phyloP scores from a whole-genome alignment of 495 filamentous ascomycete genomes.

The Penicillium maclennaniae region DNA sequence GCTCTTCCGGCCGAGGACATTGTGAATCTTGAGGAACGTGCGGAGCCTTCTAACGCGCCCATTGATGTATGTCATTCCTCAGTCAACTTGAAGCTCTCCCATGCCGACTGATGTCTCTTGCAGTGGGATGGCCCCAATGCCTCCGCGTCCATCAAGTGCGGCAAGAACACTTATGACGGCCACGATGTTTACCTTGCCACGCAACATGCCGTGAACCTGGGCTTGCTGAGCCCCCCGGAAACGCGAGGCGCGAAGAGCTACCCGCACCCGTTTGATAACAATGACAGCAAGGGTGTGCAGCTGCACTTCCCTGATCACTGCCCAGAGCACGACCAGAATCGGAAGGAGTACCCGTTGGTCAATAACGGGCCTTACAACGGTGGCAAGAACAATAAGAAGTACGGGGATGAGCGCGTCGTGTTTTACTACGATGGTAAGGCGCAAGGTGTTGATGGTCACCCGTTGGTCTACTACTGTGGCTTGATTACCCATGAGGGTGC shows the following conservation, averaged over 20 bases:
- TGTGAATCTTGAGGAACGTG: too few relatives aligned
- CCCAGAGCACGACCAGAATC: not conserved
- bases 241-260: not conserved
- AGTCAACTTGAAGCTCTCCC: too few relatives aligned
- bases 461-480: conserved; percentile 1
- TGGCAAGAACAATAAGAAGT: not conserved
- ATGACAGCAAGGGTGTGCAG: not conserved
- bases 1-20: too few relatives aligned
- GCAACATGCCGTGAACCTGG: not conserved
- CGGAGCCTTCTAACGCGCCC: too few relatives aligned
- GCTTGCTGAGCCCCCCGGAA: not conserved
- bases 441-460: not conserved
- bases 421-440: conserved; percentile 1
- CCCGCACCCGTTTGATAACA: not conserved
- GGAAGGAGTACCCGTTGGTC: not conserved
- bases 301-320: conserved; percentile 1
- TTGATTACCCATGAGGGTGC: not conserved
- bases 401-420: not conserved
- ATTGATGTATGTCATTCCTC: too few relatives aligned
- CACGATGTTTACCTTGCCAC: not conserved
- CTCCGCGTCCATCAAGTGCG: not conserved
- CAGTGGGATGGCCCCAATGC: not conserved
- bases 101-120: too few relatives aligned
- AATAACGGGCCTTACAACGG: not conserved
- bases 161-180: not conserved